Percentiles rank a stretch among this genome's conserved stretches.
phyloP scores from a whole-genome alignment of 2,329 filamentous ascomycete species.

The Dothiorella sarmentorum region DNA sequence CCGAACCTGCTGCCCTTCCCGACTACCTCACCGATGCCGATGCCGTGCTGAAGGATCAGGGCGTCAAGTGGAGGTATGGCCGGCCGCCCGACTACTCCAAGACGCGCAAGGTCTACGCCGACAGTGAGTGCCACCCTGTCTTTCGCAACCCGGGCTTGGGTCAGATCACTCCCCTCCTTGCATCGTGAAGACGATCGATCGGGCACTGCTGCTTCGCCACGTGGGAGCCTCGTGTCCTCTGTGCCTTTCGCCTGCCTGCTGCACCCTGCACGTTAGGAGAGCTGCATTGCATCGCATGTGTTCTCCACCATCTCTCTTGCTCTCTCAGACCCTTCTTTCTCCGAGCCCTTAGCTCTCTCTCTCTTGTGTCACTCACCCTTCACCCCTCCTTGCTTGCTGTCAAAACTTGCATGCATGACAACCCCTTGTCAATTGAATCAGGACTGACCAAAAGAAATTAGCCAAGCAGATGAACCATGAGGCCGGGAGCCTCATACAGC shows the following conservation, averaged over 20 bases:
- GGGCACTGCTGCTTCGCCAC: conserved; percentile 4
- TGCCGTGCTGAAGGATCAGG: conserved; percentile 53
- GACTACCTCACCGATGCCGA: conserved; percentile 60
- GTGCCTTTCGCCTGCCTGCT: conserved; percentile 12
- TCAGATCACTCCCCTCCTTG: conserved; percentile 3
- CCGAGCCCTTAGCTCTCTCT: neutral
- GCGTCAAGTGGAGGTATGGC: conserved; percentile 59
- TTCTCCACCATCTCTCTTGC: neutral
- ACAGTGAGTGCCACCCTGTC: conserved; percentile 47
- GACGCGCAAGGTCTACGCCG: conserved; percentile 56
- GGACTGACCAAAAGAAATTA: conserved; percentile 30
- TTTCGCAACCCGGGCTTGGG: neutral
- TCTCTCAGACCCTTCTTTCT: neutral
- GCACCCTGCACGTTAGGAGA: conserved; percentile 11
- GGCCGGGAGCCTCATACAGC: conserved; percentile 54
- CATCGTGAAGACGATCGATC: conserved; percentile 4
- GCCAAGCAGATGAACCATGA: conserved; percentile 57
- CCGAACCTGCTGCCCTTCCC: conserved; percentile 41
- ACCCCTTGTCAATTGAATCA: conserved; percentile 11
- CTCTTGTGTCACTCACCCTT: neutral
- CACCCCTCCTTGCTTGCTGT: conserved; percentile 6
- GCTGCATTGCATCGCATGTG: conserved; percentile 13
- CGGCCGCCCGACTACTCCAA: conserved; percentile 61
- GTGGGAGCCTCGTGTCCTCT: conserved; percentile 15
- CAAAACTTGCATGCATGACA: conserved; percentile 10